phyloP scores from a whole-genome alignment of 306 rosid species.

The Gleditsia sinensis region DNA sequence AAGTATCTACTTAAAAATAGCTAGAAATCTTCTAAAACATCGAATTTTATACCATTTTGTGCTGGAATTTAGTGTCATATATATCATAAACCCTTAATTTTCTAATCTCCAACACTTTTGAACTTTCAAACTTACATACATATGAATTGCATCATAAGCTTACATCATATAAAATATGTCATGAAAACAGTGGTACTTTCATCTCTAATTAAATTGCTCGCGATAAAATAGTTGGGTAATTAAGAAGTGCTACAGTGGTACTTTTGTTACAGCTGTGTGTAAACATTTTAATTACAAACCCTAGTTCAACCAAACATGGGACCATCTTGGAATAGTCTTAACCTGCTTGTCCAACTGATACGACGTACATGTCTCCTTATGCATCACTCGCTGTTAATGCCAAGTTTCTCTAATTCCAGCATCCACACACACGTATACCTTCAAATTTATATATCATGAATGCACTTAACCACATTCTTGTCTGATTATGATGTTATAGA shows the following conservation, averaged over 20 bases:
- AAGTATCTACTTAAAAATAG: too few relatives aligned
- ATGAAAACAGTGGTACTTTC: too few relatives aligned
- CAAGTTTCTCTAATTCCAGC: neutral
- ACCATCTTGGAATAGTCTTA: conserved; percentile 9
- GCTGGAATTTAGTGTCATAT: too few relatives aligned
- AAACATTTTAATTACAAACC: conserved; percentile 7
- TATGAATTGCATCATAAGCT: too few relatives aligned
- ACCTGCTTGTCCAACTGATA: conserved; percentile 20
- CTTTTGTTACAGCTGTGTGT: conserved; percentile 3
- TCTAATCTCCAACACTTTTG: too few relatives aligned
- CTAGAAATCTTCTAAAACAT: too few relatives aligned
- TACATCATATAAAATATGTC: too few relatives aligned
- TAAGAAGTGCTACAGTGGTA: conserved; percentile 1
- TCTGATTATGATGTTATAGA: neutral
- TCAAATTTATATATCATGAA: neutral
- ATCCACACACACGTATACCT: neutral
- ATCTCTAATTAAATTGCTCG: neutral
- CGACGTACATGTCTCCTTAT: neutral
- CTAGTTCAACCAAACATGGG: conserved; percentile 18
- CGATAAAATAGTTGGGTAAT: neutral
- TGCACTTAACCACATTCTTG: neutral
- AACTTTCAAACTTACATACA: too few relatives aligned
- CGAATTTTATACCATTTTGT: neutral
- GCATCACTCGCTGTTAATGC: neutral
- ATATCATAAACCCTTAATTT: too few relatives aligned